These are phyloP conservation scores for Babesia caballi DNA, from an alignment of 169 alveolate species.

Conservation along the genomic window DNA sequence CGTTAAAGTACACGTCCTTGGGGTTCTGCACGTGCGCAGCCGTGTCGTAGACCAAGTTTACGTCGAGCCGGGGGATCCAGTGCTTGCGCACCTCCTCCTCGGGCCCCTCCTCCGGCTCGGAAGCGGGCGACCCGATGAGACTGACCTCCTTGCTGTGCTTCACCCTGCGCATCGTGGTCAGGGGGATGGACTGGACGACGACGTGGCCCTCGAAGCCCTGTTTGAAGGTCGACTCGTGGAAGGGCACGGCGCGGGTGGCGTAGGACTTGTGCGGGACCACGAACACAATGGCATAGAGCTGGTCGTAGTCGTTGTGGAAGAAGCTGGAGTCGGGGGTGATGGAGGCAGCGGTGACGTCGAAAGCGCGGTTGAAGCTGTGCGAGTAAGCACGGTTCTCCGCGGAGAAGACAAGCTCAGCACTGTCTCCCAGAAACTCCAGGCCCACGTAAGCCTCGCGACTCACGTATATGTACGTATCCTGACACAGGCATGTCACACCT, in stretches of 20 bases:
- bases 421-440: constrained; percentile 17
- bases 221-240: constrained; percentile 30
- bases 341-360: not conserved
- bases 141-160: constrained; percentile 15
- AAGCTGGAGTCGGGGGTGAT: constrained; percentile 1
- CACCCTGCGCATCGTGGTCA: constrained; percentile 27
- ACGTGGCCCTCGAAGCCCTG: constrained; percentile 57
- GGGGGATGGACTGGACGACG: constrained; percentile 33
- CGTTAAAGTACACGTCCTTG: constrained; percentile 14
- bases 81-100: constrained; percentile 17
- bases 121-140: not conserved
- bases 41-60: constrained; percentile 57
- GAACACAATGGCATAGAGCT: constrained; percentile 22
- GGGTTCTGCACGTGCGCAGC: not conserved
- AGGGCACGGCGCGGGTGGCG: constrained; percentile 1
- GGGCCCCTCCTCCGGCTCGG: not conserved
- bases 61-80: constrained; percentile 63
- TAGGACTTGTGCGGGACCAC: constrained; percentile 63
- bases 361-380: constrained; percentile 46
- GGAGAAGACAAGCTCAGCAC: constrained; percentile 28
- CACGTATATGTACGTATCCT: constrained; percentile 55
- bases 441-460: constrained; percentile 6
- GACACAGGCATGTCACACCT: not conserved
- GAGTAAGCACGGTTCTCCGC: constrained; percentile 41
- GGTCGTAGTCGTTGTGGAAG: constrained; percentile 1